Evolutionary conservation across 2,329 filamentous ascomycete genomes (phyloP).

Genomic region (Calonectria naviculata): DNA sequence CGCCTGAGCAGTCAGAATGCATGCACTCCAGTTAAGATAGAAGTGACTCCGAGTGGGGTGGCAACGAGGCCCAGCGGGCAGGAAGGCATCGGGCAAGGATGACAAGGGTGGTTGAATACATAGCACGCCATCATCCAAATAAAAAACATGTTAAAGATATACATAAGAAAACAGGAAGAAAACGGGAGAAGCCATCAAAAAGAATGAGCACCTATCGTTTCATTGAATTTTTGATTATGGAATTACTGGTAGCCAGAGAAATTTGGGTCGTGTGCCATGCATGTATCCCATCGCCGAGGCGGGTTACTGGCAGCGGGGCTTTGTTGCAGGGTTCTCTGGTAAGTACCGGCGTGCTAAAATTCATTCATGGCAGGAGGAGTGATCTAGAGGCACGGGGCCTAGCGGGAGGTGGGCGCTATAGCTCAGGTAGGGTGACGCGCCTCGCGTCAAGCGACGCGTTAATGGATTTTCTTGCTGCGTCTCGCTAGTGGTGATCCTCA

Average conservation of each 20-base stretch:
- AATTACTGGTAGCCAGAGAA: too few relatives aligned
- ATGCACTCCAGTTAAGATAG: not conserved
- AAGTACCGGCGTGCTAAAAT: constrained; percentile 10
- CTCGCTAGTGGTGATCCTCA: not conserved
- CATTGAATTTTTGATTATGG: too few relatives aligned
- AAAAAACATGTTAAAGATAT: not conserved
- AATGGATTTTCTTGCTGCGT: constrained; percentile 20
- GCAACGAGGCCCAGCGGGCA: not conserved
- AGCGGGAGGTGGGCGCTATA: not conserved
- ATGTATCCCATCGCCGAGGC: too few relatives aligned
- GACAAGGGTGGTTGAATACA: not conserved
- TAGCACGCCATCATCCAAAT: not conserved
- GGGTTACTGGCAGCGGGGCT: not conserved
- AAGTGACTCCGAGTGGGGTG: not conserved
- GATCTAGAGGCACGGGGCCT: too few relatives aligned
- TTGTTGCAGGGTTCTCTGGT: not conserved
- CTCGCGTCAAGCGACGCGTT: constrained; percentile 28
- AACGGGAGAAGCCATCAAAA: too few relatives aligned
- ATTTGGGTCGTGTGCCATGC: too few relatives aligned
- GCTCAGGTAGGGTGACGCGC: constrained; percentile 12
- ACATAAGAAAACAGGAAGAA: too few relatives aligned
- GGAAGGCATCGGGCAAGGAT: not conserved
- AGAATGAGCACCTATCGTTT: not conserved
- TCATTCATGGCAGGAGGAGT: not conserved
- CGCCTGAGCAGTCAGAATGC: not conserved